phyloP scores from a whole-genome alignment of 805 yeast species.

The Torulaspora gathmanii region DNA sequence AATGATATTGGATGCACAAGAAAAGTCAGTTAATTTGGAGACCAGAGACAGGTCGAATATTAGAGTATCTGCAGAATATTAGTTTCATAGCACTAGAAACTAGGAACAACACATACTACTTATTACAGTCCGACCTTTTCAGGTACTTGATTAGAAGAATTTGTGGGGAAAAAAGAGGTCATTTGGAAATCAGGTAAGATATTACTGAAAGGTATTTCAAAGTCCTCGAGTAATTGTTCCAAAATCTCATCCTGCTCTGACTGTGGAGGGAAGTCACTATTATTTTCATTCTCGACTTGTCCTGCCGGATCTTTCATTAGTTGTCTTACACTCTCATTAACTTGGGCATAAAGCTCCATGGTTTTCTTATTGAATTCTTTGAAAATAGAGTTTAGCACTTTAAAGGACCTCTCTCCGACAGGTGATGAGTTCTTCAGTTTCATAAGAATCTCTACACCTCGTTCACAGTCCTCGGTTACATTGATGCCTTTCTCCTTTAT shows the following conservation, averaged over 20 bases:
- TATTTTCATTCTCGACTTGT: neutral
- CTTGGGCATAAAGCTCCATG: constrained; percentile 35
- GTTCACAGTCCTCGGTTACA: constrained; percentile 61
- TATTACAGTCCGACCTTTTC: neutral
- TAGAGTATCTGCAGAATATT: neutral
- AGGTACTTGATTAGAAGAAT: neutral
- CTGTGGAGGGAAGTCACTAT: neutral
- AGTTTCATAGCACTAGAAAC: neutral
- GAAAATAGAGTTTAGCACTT: constrained; percentile 67
- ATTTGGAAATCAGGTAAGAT: constrained; percentile 12
- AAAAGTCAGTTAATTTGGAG: too few species aligned
- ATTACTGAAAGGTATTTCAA: constrained; percentile 10
- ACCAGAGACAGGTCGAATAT: too few species aligned
- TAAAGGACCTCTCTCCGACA: constrained; percentile 72
- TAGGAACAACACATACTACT: too few species aligned
- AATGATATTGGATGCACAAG: too few species aligned
- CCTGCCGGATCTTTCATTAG: neutral
- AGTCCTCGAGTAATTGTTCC: constrained; percentile 9
- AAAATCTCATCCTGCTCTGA: constrained; percentile 5
- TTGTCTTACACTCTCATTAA: constrained; percentile 5
- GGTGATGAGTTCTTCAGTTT: constrained; percentile 61
- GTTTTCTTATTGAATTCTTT: constrained; percentile 71
- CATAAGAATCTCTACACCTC: constrained; percentile 63
- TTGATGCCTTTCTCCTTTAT: constrained; percentile 8
- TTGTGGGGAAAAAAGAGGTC: constrained; percentile 11